Percentiles rank a stretch among this genome's conserved stretches.
phyloP scores from a whole-genome alignment of 2,329 filamentous ascomycete genomes.

The Myriangium duriaei region DNA sequence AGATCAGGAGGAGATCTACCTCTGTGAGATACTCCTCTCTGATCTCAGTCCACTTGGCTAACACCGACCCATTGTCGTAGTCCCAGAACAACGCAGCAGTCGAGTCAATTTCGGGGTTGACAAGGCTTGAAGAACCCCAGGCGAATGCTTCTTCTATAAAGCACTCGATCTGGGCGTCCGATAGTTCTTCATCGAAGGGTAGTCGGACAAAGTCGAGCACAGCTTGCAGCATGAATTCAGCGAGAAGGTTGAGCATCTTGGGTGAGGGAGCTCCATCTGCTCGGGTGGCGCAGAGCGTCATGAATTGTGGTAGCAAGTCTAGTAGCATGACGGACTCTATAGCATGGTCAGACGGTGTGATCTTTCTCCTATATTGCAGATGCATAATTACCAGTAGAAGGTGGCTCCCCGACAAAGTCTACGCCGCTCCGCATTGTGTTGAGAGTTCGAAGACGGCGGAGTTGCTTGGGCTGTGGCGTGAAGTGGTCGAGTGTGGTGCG shows the following conservation, averaged over 20 bases:
- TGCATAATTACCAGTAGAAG: too few relatives aligned
- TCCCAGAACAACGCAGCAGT: constrained; percentile 22
- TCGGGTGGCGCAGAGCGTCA: constrained; percentile 29
- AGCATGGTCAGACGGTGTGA: constrained; percentile 10
- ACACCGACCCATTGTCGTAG: constrained; percentile 22
- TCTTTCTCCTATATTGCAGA: too few relatives aligned
- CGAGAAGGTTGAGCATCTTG: constrained; percentile 34
- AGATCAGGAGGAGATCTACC: too few relatives aligned
- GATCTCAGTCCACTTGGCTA: constrained; percentile 25
- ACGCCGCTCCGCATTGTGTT: too few relatives aligned
- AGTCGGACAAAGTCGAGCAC: constrained; percentile 22
- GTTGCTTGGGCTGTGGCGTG: too few relatives aligned
- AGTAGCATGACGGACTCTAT: constrained; percentile 17
- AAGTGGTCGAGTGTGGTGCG: too few relatives aligned
- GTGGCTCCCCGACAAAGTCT: too few relatives aligned
- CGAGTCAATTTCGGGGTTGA: neutral
- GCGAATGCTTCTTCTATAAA: constrained; percentile 25
- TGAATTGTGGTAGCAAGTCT: constrained; percentile 36
- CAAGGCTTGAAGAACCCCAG: constrained; percentile 27
- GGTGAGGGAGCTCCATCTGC: constrained; percentile 12
- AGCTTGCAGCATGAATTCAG: constrained; percentile 38
- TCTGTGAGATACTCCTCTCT: constrained; percentile 22
- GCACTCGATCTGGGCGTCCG: constrained; percentile 26
- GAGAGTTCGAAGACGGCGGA: too few relatives aligned
- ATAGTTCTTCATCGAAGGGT: constrained; percentile 24